Percentiles rank a stretch among this genome's conserved stretches.
Conservation (phyloP, 345 rosid species). For the Camelina neglecta region DNA sequence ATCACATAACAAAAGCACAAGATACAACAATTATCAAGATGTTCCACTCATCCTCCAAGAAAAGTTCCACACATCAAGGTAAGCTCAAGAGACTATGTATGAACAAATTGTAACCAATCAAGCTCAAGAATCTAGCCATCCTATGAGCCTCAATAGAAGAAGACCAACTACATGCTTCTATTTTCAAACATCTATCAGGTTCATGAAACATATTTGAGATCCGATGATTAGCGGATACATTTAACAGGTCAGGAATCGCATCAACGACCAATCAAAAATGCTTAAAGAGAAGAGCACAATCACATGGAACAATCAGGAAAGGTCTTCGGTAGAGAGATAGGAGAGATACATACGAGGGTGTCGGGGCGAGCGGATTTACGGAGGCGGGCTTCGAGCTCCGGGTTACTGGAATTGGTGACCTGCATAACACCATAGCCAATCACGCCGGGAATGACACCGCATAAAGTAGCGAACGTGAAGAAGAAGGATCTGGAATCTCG, state of each 20-base stretch:
- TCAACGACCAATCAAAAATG: constrained; percentile 3
- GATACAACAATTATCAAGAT: constrained; percentile 9
- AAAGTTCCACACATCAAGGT: background rate
- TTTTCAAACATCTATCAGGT: background rate
- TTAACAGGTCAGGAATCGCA: background rate
- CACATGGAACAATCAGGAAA: background rate
- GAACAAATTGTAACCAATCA: constrained; percentile 23
- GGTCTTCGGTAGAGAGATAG: background rate
- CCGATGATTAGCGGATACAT: constrained; percentile 2
- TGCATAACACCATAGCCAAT: constrained; percentile 95
- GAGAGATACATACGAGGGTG: constrained; percentile 54
- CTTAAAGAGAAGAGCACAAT: background rate
- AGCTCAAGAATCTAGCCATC: constrained; percentile 1
- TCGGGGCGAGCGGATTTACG: constrained; percentile 84
- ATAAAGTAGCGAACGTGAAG: constrained; percentile 81
- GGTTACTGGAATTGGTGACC: constrained; percentile 69
- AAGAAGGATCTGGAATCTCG: constrained; percentile 88
- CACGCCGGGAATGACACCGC: constrained; percentile 89
- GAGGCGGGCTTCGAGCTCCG: constrained; percentile 83
- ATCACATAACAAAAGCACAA: constrained; percentile 1
- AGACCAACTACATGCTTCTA: background rate
- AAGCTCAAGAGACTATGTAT: constrained; percentile 4
- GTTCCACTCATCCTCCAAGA: constrained; percentile 1
- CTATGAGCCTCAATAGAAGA: constrained; percentile 11
- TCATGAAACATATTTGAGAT: background rate